phyloP scores from a whole-genome alignment of 768 basidiomycete genomes.

The Russula dissimulans region DNA sequence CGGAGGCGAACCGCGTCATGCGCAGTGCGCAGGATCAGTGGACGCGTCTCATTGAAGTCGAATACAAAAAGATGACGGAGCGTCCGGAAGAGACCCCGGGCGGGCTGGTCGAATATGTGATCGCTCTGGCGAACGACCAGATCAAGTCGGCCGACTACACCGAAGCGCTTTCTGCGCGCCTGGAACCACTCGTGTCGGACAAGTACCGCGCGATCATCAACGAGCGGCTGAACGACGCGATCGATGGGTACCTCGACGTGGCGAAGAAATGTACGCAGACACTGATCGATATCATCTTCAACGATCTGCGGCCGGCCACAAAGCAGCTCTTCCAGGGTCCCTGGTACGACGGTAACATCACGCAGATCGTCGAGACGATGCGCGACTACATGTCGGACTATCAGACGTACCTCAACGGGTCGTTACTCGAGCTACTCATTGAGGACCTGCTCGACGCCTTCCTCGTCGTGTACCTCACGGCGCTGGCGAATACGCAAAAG shows the following conservation, averaged over 20 bases:
- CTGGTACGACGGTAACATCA: slow-evolving; percentile 89
- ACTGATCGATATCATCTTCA: slow-evolving; percentile 89
- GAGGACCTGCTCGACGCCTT: slow-evolving; percentile 90
- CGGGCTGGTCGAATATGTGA: slow-evolving; percentile 91
- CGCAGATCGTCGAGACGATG: slow-evolving; percentile 90
- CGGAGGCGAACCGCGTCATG: slow-evolving; percentile 86
- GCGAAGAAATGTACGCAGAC: slow-evolving; percentile 96
- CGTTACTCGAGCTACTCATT: slow-evolving; percentile 82
- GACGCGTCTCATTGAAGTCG: slow-evolving; percentile 72
- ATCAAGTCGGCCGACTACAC: slow-evolving; percentile 92
- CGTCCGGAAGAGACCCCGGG: slow-evolving; percentile 81
- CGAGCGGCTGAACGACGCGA: slow-evolving; percentile 87
- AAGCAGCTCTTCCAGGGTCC: slow-evolving; percentile 71
- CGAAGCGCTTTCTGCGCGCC: slow-evolving; percentile 72
- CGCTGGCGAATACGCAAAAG: slow-evolving; percentile 75
- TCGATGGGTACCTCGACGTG: slow-evolving; percentile 96
- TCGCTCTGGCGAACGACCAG: slow-evolving; percentile 96
- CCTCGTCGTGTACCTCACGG: slow-evolving; percentile 83
- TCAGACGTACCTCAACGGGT: slow-evolving; percentile 81
- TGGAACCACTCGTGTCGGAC: slow-evolving; percentile 87
- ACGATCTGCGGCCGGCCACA: slow-evolving; percentile 83
- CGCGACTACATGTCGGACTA: slow-evolving; percentile 96
- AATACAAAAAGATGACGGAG: slow-evolving; percentile 80
- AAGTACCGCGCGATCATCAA: slow-evolving; percentile 81
- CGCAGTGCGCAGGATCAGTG: slow-evolving; percentile 79